Conservation (phyloP, 2,329 filamentous ascomycete genomes). For the Metarhizium guizhouense region DNA sequence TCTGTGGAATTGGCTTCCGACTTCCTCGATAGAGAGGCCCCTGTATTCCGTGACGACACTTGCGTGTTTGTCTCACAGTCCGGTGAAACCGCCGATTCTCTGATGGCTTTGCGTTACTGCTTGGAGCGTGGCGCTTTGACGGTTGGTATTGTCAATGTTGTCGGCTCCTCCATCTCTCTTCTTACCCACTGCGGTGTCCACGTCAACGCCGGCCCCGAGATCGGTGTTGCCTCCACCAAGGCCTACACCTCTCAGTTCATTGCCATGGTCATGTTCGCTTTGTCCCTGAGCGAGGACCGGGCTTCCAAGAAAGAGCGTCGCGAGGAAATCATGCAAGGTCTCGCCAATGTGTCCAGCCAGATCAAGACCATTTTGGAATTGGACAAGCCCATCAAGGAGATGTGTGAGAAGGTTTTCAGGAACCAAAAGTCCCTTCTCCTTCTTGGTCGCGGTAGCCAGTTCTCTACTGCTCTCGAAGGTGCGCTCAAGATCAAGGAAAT, state of each 20-base stretch:
- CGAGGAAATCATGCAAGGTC: conserved; percentile 92
- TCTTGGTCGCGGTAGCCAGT: conserved; percentile 90
- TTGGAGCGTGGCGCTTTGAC: conserved; percentile 94
- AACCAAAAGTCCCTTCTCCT: conserved; percentile 94
- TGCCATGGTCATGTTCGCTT: conserved; percentile 99
- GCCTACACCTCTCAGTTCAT: conserved; percentile 99
- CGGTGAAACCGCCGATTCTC: conserved; percentile 93
- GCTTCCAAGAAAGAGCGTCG: conserved; percentile 88
- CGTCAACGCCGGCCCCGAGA: conserved; percentile 97
- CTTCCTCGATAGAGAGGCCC: conserved; percentile 92
- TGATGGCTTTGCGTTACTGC: conserved; percentile 96
- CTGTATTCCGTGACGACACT: conserved; percentile 98
- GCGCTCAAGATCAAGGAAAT: conserved; percentile 99
- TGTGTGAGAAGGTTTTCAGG: conserved; percentile 89
- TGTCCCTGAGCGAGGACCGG: conserved; percentile 92
- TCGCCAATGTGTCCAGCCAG: conserved; percentile 78
- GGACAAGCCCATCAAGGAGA: conserved; percentile 86
- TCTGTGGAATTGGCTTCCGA: conserved; percentile 94
- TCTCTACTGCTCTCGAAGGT: conserved; percentile 92
- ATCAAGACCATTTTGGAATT: conserved; percentile 88
- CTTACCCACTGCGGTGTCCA: conserved; percentile 99
- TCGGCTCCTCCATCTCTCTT: conserved; percentile 96
- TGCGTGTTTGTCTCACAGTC: conserved; percentile 99
- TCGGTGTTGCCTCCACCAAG: conserved; percentile 98
- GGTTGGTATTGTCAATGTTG: conserved; percentile 96